Base-by-base conservation (phyloP, 805 yeast species). In the Metschnikowia noctiluminum region DNA sequence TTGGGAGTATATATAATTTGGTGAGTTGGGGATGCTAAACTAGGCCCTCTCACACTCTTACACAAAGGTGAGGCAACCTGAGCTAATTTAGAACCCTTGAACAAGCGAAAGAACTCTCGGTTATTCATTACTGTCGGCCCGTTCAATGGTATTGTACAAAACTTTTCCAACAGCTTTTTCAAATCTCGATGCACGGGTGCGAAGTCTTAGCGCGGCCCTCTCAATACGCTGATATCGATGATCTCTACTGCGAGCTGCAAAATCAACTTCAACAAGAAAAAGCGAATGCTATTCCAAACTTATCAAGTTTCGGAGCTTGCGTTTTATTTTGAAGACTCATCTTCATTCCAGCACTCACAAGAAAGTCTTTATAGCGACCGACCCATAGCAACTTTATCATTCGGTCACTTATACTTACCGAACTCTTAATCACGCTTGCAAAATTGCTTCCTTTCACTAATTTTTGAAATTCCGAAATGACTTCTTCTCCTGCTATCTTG, bases 301-400 rank as follows among this genome's bases (percentile, higher is more conserved):
- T 72, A 21, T 70, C 66, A 8, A 80, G 53, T 40, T 73, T 79
- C 2, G 86, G 85, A 5, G 65, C 66, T 21, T 68, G 62, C 1
- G 75, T 70, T 12, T 43, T 44, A 2, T 57, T 53, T 45, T 71
- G 74, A 27, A 76, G 50, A 40, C 70, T 69, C 3, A 87, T 50
- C 47, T 77, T 81, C 7, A 81, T 73, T 0, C 97, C 97, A 1
- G 92, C 79, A 42, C 88, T 81, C 2, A 91, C 70, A 44, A 92
- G 64, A 62, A 92, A 87, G 38, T 89, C 95, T 58, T 85, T 84
- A 58, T 80, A 81, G 52, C 86, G 80, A 0, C 97, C 97, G 59
- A 88, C 97, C 97, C 97, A 92, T 40, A 88, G 68, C 6, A 90
- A 42, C 51, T 80, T 81, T 12, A 88, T 57, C 51, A 80, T 75